Evolutionary conservation across 768 basidiomycete species (phyloP).

Genomic region (Amanita muscaria): DNA sequence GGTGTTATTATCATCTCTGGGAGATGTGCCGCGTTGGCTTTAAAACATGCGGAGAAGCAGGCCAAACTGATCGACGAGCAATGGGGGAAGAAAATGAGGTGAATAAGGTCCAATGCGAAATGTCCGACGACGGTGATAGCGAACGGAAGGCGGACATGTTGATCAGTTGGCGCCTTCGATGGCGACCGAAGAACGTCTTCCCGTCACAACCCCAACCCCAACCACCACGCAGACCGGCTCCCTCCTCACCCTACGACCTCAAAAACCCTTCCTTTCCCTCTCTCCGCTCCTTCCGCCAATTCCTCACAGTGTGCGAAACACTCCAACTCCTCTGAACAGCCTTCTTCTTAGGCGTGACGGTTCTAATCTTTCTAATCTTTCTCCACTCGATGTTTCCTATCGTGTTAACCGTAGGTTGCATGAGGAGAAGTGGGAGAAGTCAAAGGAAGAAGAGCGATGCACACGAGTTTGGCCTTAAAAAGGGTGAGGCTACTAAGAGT

Average conservation of each 20-base stretch:
- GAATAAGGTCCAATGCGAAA: neutral
- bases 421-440: too few relatives aligned
- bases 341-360: conserved; percentile 3
- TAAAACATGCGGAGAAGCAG: conserved; percentile 1
- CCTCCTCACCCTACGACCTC: too few relatives aligned
- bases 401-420: neutral
- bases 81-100: neutral
- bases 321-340: conserved; percentile 4
- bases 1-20: conserved; percentile 7
- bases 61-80: neutral
- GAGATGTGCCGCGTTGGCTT: conserved; percentile 1
- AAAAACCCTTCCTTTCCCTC: too few relatives aligned
- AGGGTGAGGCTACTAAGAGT: too few relatives aligned
- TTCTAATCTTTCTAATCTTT: conserved; percentile 5
- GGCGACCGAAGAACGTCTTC: neutral
- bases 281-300: neutral
- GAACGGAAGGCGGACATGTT: too few relatives aligned
- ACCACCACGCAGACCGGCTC: too few relatives aligned
- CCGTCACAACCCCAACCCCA: neutral
- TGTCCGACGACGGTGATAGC: neutral
- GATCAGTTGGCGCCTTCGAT: neutral
- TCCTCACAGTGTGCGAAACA: conserved; percentile 5
- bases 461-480: too few relatives aligned
- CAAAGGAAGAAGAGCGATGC: too few relatives aligned
- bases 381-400: neutral